These are phyloP conservation scores for Volvox carteri DNA, from an alignment of 163 green algal genomes.

Conservation along the genomic window DNA sequence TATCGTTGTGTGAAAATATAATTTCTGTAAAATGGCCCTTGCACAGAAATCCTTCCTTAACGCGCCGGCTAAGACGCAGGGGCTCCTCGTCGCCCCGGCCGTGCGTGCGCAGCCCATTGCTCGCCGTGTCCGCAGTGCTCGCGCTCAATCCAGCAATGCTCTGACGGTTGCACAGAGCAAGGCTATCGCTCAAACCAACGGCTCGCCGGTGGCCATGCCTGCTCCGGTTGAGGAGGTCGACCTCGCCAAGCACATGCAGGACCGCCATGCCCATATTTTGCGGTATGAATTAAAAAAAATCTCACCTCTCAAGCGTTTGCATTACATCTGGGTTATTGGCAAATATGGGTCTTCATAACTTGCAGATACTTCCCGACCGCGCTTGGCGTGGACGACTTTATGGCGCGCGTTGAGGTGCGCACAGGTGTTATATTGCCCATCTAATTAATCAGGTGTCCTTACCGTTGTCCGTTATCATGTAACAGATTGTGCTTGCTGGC, in stretches of 20 bases:
- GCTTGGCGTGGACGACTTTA: constrained; percentile 71
- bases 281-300: constrained; percentile 13
- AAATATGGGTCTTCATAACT: not conserved
- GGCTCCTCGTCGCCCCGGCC: constrained; percentile 18
- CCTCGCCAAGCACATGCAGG: constrained; percentile 50
- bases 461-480: not conserved
- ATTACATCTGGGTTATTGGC: too few relatives aligned
- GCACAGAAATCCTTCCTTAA: constrained; percentile 3
- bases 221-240: constrained; percentile 10
- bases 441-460: not conserved
- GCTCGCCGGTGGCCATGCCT: not conserved
- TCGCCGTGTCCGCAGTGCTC: constrained; percentile 29
- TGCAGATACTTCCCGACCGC: constrained; percentile 62
- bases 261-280: constrained; percentile 46
- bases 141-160: constrained; percentile 24
- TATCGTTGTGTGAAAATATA: too few relatives aligned
- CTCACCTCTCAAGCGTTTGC: too few relatives aligned
- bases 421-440: not conserved
- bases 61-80: constrained; percentile 6
- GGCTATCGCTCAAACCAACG: constrained; percentile 32
- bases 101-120: constrained; percentile 4
- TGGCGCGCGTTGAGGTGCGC: constrained; percentile 64
- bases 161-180: constrained; percentile 25
- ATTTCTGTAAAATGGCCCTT: constrained; percentile 19
- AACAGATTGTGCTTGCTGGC: constrained; percentile 63